phyloP scores from a whole-genome alignment of 2,329 filamentous ascomycete species.

The Hortaea werneckii region DNA sequence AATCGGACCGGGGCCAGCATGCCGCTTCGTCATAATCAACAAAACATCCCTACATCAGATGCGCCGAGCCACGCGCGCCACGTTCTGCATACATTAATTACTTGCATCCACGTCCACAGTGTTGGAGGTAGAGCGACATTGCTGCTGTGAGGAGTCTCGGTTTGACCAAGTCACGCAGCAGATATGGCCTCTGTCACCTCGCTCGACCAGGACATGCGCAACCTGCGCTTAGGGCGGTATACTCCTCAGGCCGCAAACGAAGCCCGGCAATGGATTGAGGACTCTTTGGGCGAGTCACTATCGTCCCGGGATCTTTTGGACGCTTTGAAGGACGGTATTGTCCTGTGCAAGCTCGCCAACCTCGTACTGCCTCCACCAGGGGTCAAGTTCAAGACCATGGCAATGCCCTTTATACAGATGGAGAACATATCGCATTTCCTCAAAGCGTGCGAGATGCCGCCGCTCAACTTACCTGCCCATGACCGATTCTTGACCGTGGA shows the following conservation, averaged over 20 bases:
- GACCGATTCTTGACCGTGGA: conserved; percentile 97
- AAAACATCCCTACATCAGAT: too few relatives aligned
- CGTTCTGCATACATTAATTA: too few relatives aligned
- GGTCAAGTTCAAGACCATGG: conserved; percentile 80
- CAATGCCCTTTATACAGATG: conserved; percentile 99
- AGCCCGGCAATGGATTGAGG: conserved; percentile 76
- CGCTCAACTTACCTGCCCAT: conserved; percentile 80
- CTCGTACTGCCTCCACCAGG: conserved; percentile 67
- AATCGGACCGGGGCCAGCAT: too few relatives aligned
- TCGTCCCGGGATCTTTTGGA: conserved; percentile 69
- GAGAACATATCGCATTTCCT: conserved; percentile 98
- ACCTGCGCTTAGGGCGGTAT: conserved; percentile 83
- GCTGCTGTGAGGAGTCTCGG: too few relatives aligned
- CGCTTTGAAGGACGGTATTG: conserved; percentile 78
- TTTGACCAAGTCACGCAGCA: neutral
- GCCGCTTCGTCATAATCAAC: too few relatives aligned
- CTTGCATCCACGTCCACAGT: too few relatives aligned
- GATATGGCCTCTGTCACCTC: conserved; percentile 86
- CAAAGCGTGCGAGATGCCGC: conserved; percentile 71
- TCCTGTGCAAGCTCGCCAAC: conserved; percentile 88
- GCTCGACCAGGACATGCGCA: conserved; percentile 90
- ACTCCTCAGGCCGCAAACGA: conserved; percentile 85
- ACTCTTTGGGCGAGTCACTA: conserved; percentile 62
- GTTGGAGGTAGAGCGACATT: too few relatives aligned
- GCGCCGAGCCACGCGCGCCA: too few relatives aligned